Evolutionary conservation across 352 stramenopile genomes (phyloP).

Genomic region (Phytophthora colocasiae): DNA sequence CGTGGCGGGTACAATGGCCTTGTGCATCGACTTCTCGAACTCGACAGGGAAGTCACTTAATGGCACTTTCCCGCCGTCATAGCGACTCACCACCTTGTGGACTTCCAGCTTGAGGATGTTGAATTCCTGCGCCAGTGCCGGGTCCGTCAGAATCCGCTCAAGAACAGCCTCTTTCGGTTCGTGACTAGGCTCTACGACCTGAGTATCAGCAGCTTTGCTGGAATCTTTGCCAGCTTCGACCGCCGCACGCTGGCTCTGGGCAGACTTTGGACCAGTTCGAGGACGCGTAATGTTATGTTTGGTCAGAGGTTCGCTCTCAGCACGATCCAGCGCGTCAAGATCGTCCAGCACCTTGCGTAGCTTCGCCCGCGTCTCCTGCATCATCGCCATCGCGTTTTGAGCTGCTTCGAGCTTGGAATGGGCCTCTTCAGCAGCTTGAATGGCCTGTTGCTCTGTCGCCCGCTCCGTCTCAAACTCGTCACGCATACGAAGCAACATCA

Average conservation of each 20-base stretch:
- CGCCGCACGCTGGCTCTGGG: background rate
- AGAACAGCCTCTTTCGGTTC: conserved; percentile 62
- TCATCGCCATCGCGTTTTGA: conserved; percentile 22
- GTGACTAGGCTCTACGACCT: conserved; percentile 24
- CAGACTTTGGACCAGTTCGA: conserved; percentile 23
- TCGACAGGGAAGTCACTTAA: conserved; percentile 53
- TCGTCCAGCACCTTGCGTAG: conserved; percentile 66
- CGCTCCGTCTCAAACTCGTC: conserved; percentile 34
- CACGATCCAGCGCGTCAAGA: conserved; percentile 66
- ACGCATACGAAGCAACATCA: conserved; percentile 62
- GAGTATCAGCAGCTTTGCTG: background rate
- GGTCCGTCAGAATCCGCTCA: conserved; percentile 49
- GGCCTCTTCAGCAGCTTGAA: conserved; percentile 26
- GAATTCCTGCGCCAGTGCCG: conserved; percentile 57
- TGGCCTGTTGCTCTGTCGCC: conserved; percentile 18
- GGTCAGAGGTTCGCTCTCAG: conserved; percentile 60
- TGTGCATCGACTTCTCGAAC: conserved; percentile 78
- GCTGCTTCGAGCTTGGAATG: conserved; percentile 25
- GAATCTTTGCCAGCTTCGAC: conserved; percentile 1
- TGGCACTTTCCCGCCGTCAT: conserved; percentile 49
- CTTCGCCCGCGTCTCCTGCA: conserved; percentile 34
- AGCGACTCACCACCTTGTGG: conserved; percentile 72
- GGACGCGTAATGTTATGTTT: conserved; percentile 69
- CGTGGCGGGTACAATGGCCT: conserved; percentile 53
- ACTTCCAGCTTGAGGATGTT: conserved; percentile 76